Evolutionary conservation across 78 protist species (phyloP).

Genomic region (slime mould (Dictyostelium discoideum)): DNA sequence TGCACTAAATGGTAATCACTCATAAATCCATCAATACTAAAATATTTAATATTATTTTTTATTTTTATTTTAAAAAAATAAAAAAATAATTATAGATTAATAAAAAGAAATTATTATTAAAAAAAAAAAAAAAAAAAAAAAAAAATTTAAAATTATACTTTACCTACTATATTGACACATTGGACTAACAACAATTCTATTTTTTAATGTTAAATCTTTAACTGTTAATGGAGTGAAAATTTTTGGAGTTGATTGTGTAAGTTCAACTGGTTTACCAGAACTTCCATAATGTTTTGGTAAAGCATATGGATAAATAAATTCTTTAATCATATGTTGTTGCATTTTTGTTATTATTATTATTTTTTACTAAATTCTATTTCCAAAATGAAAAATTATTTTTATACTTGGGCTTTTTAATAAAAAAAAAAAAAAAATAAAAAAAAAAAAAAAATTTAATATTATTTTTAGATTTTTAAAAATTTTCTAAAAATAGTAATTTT

Average conservation of each 20-base stretch:
- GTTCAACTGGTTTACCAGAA: background rate
- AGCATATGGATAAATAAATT: background rate
- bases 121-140: background rate
- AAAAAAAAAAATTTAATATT: no score
- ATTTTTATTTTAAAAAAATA: background rate
- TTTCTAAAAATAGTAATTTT: no score
- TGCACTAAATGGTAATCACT: slow-evolving; percentile 58
- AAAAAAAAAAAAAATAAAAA: no score
- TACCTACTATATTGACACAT: slow-evolving; percentile 8
- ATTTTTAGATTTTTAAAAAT: no score
- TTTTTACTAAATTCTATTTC: background rate
- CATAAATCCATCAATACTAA: slow-evolving; percentile 55
- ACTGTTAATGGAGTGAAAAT: slow-evolving; percentile 16
- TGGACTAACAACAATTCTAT: slow-evolving; percentile 44
- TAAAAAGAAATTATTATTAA: no score
- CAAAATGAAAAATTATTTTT: background rate
- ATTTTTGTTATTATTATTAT: background rate
- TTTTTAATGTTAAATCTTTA: slow-evolving; percentile 13
- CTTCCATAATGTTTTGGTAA: slow-evolving; percentile 15
- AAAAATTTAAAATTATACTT: background rate
- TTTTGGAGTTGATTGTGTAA: background rate
- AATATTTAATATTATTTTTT: no score
- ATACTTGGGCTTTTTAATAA: no score
- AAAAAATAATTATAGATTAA: background rate
- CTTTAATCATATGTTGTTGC: background rate